phyloP scores from a whole-genome alignment of 805 yeast genomes.

The Yamadazyma paraphyllophila region DNA sequence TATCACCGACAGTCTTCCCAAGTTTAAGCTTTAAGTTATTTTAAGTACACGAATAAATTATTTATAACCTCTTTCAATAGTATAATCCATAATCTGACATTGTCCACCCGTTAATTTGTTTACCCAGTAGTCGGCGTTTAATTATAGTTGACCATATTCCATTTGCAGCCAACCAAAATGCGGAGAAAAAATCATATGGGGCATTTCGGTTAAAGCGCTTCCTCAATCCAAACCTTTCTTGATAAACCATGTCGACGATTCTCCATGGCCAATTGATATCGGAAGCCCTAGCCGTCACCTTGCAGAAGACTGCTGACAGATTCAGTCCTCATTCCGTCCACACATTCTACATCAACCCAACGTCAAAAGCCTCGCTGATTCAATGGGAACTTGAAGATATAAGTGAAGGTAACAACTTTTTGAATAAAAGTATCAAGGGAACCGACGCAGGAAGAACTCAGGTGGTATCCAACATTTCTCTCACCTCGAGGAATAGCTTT shows the following conservation, averaged over 20 bases:
- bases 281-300: background rate
- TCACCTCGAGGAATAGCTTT: conserved; percentile 32
- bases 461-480: conserved; percentile 30
- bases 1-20: conserved; percentile 5
- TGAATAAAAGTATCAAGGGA: conserved; percentile 30
- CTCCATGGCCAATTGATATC: conserved; percentile 1
- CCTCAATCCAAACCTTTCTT: background rate
- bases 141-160: background rate
- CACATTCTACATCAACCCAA: conserved; percentile 19
- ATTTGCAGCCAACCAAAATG: conserved; percentile 6
- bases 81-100: no score
- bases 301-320: background rate
- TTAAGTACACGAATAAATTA: conserved; percentile 1
- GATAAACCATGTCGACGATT: background rate
- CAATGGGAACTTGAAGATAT: conserved; percentile 23
- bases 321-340: conserved; percentile 28
- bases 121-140: background rate
- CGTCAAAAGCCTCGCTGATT: conserved; percentile 13
- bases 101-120: no score
- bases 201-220: background rate
- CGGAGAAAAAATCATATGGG: conserved; percentile 5
- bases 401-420: conserved; percentile 37
- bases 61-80: background rate
- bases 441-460: conserved; percentile 24
- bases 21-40: conserved; percentile 4